Evolutionary conservation across 129 eudicot genomes (phyloP).

Genomic region (Sambucus nigra): DNA sequence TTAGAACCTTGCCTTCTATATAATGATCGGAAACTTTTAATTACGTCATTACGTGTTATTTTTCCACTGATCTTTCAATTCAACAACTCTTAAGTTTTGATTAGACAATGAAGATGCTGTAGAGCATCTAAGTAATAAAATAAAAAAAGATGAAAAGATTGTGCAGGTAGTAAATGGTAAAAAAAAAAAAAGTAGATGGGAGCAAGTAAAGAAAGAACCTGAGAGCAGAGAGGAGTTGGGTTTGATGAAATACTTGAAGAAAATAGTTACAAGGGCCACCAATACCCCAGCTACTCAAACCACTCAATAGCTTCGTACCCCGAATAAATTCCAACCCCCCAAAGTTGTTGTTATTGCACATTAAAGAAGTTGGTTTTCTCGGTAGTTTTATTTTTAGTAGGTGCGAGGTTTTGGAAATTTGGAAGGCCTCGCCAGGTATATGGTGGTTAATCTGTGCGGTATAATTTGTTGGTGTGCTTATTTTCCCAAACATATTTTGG

Average conservation of each 20-base stretch:
- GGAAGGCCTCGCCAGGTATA: background rate
- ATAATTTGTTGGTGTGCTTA: background rate
- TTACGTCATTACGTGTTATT: too few relatives aligned
- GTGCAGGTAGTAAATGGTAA: background rate
- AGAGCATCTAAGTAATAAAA: too few relatives aligned
- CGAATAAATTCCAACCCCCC: slow-evolving; percentile 3
- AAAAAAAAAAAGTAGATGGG: too few relatives aligned
- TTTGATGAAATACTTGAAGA: slow-evolving; percentile 15
- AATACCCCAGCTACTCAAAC: slow-evolving; percentile 22
- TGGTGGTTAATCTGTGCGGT: background rate
- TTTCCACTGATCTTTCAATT: too few relatives aligned
- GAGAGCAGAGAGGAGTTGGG: slow-evolving; percentile 17
- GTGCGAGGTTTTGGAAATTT: background rate
- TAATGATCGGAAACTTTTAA: too few relatives aligned
- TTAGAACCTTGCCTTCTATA: too few relatives aligned
- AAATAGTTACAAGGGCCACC: slow-evolving; percentile 22
- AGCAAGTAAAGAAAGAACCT: slow-evolving; percentile 5
- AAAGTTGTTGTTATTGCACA: background rate
- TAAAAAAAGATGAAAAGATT: too few relatives aligned
- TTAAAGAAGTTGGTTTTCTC: background rate
- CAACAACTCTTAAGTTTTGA: too few relatives aligned
- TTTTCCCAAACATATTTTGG: background rate
- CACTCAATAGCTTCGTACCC: slow-evolving; percentile 10
- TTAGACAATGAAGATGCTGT: too few relatives aligned
- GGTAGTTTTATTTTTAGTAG: background rate